Evolutionary conservation across 257 asterid genomes (phyloP).

Genomic region (Cordia subcordata): DNA sequence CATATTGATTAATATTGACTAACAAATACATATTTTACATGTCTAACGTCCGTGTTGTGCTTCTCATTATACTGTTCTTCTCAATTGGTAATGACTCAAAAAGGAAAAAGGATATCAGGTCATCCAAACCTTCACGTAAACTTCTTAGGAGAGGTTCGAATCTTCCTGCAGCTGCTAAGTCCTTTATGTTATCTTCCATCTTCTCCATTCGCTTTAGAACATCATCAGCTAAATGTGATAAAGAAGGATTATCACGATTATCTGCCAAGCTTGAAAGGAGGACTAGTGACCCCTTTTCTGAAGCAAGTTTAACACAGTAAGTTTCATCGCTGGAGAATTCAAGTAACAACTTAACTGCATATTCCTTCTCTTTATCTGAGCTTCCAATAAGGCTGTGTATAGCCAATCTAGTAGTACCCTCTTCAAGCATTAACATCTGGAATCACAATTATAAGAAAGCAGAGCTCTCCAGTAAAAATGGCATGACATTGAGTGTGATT

Average conservation of each 20-base stretch:
- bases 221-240: constrained; percentile 21
- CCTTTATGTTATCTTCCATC: constrained; percentile 19
- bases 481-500: neutral
- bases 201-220: constrained; percentile 21
- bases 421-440: constrained; percentile 27
- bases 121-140: constrained; percentile 21
- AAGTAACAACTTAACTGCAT: constrained; percentile 20
- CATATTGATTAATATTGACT: no score
- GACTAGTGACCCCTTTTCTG: constrained; percentile 23
- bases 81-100: neutral
- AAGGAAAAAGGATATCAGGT: neutral
- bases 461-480: neutral
- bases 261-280: constrained; percentile 26
- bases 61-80: no score
- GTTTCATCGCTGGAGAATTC: constrained; percentile 22
- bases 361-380: constrained; percentile 24
- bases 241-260: constrained; percentile 19
- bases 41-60: no score
- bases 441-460: neutral
- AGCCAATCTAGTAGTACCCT: constrained; percentile 24
- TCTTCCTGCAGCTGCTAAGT: constrained; percentile 28
- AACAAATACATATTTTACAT: no score
- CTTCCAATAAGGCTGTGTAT: constrained; percentile 24
- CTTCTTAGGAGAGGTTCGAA: constrained; percentile 22
- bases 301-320: constrained; percentile 15